These are phyloP conservation scores for Aspergillus flavus DNA, from an alignment of 2,329 filamentous ascomycete genomes.

Conservation along the genomic window DNA sequence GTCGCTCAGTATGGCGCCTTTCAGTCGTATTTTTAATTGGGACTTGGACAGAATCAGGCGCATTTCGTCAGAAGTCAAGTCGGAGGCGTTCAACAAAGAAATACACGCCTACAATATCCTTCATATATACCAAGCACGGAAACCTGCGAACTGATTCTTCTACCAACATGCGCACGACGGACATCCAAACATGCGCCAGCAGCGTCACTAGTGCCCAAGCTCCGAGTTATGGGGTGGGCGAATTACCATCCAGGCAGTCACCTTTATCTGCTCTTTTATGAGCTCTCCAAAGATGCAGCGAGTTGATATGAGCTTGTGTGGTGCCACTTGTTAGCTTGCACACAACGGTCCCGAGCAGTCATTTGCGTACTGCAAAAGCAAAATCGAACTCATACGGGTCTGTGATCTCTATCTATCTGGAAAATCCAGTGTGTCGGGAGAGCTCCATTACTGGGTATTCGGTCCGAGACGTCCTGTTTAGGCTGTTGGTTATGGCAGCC, in stretches of 20 bases:
- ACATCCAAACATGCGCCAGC: not conserved
- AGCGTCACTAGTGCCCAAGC: not conserved
- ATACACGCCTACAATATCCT: slow-evolving; percentile 69
- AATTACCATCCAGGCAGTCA: not conserved
- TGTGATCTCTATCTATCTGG: too few species aligned
- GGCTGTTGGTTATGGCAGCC: not conserved
- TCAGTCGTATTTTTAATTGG: slow-evolving; percentile 68
- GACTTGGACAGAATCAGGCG: slow-evolving; percentile 62
- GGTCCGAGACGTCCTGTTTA: not conserved
- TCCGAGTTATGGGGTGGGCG: not conserved
- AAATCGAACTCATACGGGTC: not conserved
- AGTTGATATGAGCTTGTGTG: not conserved
- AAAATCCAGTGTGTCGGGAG: not conserved
- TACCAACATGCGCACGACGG: not conserved
- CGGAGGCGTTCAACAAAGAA: slow-evolving; percentile 68
- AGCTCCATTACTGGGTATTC: not conserved
- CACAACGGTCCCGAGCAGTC: not conserved
- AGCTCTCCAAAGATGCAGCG: not conserved
- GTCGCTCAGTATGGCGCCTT: slow-evolving; percentile 71
- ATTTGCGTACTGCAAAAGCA: not conserved
- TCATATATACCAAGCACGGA: slow-evolving; percentile 48
- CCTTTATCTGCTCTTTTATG: not conserved
- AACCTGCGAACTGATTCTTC: slow-evolving; percentile 28
- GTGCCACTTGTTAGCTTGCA: not conserved
- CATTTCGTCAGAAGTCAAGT: slow-evolving; percentile 64